Evolutionary conservation across 2,329 filamentous ascomycete genomes (phyloP), one percentile per base, ranked within the genome.

Genomic region (Curvularia spicifera): DNA sequence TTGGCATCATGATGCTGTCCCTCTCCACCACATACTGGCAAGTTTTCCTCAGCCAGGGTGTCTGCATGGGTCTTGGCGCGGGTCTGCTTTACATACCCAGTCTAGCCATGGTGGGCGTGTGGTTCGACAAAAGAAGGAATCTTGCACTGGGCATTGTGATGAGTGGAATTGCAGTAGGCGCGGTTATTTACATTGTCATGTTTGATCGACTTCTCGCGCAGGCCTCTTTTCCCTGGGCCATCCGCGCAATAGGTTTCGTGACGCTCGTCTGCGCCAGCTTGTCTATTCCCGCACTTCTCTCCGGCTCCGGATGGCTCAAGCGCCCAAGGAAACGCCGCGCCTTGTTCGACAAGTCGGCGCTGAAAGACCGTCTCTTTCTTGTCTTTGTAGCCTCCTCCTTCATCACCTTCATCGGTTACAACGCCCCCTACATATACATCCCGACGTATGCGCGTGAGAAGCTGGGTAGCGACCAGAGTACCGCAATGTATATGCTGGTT

Each of bases 1-100:
- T 88, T 52, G 83, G 85, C 3, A 73, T 89, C 10, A 87, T 89
- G 84, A 87, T 88, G 85, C 78, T 85, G 0, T 84, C 81, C 22
- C 70, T 89, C 61, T 86, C 77, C 46, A 82, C 77, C 3, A 64
- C 81, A 51, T 85, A 84, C 63, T 85, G 83, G 70, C 83, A 85
- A 56, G 80, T 84, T 52, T 73, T 85, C 42, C 79, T 86, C 3
- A 77, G 82, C 0, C 84, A 87, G 62, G 82, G 81, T 1, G 73
- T 86, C 5, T 85, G 82, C 68, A 83, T 78, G 73, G 75, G 75
- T 0, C 37, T 74, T 3, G 75, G 75, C 0, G 74, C 75, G 0
- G 75, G 75, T 0, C 51, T 78, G 31, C 46, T 78, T 4, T 78
- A 77, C 44, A 73, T 78, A 6, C 75, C 75, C 1, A 76, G 72